Conservation (phyloP, 108 stramenopile genomes). For the Fistulifera solaris region DNA sequence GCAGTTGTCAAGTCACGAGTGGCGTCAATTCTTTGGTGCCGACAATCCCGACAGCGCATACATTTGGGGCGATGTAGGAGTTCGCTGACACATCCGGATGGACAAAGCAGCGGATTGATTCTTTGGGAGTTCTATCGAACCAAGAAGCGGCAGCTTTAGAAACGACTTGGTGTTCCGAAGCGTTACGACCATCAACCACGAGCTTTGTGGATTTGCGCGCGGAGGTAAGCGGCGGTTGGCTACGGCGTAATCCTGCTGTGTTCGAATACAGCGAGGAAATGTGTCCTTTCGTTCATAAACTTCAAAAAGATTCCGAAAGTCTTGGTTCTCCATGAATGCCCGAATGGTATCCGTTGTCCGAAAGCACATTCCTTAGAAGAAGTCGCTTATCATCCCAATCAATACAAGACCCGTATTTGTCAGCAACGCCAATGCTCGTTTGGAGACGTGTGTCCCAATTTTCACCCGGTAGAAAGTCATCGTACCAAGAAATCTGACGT, state of each 20-base stretch:
- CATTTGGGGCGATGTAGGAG: slow-evolving; percentile 31
- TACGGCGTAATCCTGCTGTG: slow-evolving; percentile 58
- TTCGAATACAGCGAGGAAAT: slow-evolving; percentile 48
- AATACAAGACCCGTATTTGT: slow-evolving; percentile 61
- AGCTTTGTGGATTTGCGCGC: slow-evolving; percentile 75
- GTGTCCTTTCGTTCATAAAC: slow-evolving; percentile 32
- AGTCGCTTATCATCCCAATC: slow-evolving; percentile 62
- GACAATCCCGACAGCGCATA: slow-evolving; percentile 23
- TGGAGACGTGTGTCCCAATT: slow-evolving; percentile 67
- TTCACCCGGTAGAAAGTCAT: slow-evolving; percentile 31
- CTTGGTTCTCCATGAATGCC: slow-evolving; percentile 53
- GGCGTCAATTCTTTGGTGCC: slow-evolving; percentile 66
- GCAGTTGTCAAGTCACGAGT: slow-evolving; percentile 65
- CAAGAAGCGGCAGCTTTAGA: slow-evolving; percentile 60
- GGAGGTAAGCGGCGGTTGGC: slow-evolving; percentile 74
- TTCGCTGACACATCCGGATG: slow-evolving; percentile 19
- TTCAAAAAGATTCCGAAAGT: slow-evolving; percentile 31
- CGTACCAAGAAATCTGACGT: slow-evolving; percentile 17
- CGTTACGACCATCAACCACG: slow-evolving; percentile 82
- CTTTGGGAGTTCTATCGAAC: slow-evolving; percentile 45
- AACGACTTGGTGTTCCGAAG: slow-evolving; percentile 81
- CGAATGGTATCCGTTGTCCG: slow-evolving; percentile 45
- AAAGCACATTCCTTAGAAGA: slow-evolving; percentile 76
- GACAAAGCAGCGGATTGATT: slow-evolving; percentile 15
- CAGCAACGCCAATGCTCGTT: slow-evolving; percentile 31